Evolutionary conservation across 768 basidiomycete genomes (phyloP).

Genomic region (Suillus sp.): DNA sequence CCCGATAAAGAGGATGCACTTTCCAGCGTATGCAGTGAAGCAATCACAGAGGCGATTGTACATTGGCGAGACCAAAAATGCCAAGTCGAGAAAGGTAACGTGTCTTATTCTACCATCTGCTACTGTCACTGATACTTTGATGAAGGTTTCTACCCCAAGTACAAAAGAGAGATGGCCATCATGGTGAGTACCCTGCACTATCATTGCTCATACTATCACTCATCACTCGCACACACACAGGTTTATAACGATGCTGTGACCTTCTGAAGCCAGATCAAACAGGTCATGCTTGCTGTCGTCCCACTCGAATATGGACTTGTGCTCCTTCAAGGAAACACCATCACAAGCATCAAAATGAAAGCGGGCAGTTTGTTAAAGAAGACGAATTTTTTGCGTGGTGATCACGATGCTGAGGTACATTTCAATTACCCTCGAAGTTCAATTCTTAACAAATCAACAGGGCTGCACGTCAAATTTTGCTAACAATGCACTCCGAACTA

Average conservation of each 20-base stretch:
- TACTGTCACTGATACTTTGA: too few relatives aligned
- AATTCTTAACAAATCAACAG: not conserved
- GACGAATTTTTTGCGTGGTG: not conserved
- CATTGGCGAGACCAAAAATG: too few relatives aligned
- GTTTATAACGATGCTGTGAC: not conserved
- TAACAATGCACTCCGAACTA: not conserved
- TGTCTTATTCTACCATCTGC: too few relatives aligned
- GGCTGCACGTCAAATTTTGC: not conserved
- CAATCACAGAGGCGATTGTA: too few relatives aligned
- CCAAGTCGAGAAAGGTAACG: too few relatives aligned
- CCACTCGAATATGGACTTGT: not conserved
- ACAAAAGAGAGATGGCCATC: too few relatives aligned
- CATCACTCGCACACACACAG: too few relatives aligned
- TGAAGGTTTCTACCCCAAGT: too few relatives aligned
- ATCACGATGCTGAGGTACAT: not conserved
- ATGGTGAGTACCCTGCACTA: too few relatives aligned
- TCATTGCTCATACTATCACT: too few relatives aligned
- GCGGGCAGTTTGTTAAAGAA: not conserved
- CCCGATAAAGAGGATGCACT: too few relatives aligned
- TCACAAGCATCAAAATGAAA: not conserved
- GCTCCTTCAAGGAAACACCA: not conserved
- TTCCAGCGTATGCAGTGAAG: too few relatives aligned
- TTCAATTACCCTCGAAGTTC: not conserved
- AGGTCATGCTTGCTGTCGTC: not conserved
- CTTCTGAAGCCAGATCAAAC: not conserved